Evolutionary conservation across 345 rosid genomes (phyloP), one percentile per base, ranked within the genome.

Genomic region (Salix udensis): DNA sequence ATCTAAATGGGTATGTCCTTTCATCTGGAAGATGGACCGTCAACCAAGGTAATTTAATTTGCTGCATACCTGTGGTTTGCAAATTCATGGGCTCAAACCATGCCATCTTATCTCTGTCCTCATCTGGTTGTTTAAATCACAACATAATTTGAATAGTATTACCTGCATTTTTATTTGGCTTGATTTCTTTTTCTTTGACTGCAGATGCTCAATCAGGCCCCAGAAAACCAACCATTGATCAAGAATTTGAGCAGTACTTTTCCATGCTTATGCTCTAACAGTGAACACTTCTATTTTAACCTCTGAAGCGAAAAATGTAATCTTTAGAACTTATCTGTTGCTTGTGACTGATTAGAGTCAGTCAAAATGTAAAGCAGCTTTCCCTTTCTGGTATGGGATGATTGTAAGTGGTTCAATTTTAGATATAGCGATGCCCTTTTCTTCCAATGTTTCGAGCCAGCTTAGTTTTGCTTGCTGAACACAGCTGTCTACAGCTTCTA

Each of bases 211-310:
- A n/a, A 77, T 50, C 76, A 46, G 77, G 13, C 26, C 34, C 64
- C 30, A 83, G 89, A 78, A 91, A 88, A 78, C 97, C 93, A 6
- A 95, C 96, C 12, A 95, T 93, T 76, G 98, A 95, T 88, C 91
- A 88, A 86, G 98, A 95, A 78, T 93, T 93, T 40, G 97, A 95
- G 87, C 88, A 89, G 78, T 90, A 91, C 81, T 95, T 95, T 84
- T 91, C 98, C 30, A 85, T 2, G 78, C 89, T 95, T 61, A 88
- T 93, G 97, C 76, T 95, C 73, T 90, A 86, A 87, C 30, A 21
- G 81, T 48, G 21, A 36, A 50, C 4, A 14, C 23, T 37, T 23
- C 0, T 16, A 40, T 0, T 24, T 15, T 46, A 42, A n/a, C n/a
- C 28, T 48, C 50, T 21, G 53, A 50, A n/a, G 0, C 10, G n/a